Evolutionary conservation across 192 early-diverging fungal species (phyloP).

Genomic region (Mortierella alpina): DNA sequence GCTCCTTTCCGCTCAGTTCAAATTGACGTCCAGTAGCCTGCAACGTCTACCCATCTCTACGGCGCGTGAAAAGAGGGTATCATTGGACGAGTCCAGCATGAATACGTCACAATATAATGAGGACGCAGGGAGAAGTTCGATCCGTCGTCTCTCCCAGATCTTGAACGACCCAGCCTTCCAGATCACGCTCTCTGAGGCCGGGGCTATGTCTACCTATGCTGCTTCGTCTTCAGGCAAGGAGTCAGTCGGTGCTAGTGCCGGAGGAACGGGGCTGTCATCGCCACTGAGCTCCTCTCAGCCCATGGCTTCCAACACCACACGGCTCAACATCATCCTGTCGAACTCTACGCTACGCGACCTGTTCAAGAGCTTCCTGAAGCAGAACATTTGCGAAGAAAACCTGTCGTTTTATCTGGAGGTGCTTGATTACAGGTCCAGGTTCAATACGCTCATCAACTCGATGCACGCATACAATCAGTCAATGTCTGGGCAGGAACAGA

Average conservation of each 20-base stretch:
- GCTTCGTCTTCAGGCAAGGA: constrained; percentile 30
- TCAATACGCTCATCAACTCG: constrained; percentile 40
- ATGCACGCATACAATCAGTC: constrained; percentile 14
- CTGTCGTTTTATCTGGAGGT: constrained; percentile 76
- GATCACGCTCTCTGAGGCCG: constrained; percentile 19
- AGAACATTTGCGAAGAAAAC: constrained; percentile 81
- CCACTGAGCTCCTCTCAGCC: constrained; percentile 18
- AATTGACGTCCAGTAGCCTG: constrained; percentile 18
- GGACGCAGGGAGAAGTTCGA: neutral
- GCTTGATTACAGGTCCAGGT: constrained; percentile 59
- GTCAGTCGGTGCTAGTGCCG: constrained; percentile 8
- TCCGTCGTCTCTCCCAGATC: constrained; percentile 38
- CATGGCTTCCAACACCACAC: constrained; percentile 61
- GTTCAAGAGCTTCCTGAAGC: constrained; percentile 72
- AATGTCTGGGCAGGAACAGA: constrained; percentile 14
- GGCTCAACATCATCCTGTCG: constrained; percentile 71
- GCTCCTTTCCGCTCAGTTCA: constrained; percentile 39
- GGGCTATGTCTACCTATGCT: constrained; percentile 23
- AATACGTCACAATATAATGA: neutral
- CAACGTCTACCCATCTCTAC: constrained; percentile 39
- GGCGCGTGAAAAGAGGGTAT: neutral
- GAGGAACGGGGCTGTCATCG: neutral
- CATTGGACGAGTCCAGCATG: constrained; percentile 27
- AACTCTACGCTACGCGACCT: constrained; percentile 61
- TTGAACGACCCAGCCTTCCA: constrained; percentile 47